Evolutionary conservation across 371 early-diverging fungal genomes (phyloP).

Genomic region (Saksenaea oblongispora): DNA sequence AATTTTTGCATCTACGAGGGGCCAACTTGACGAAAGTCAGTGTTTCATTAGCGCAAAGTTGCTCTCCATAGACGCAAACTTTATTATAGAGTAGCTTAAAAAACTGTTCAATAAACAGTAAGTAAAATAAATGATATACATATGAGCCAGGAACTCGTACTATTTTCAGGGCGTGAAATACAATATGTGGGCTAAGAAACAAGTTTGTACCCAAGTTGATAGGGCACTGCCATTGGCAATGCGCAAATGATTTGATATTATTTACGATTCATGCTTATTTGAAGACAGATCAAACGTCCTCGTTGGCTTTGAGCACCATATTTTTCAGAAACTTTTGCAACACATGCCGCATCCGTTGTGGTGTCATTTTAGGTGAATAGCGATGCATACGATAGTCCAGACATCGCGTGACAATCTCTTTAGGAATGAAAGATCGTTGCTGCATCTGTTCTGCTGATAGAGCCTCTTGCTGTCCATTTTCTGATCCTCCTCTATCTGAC

Average conservation of each 20-base stretch:
- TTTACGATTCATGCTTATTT: not conserved
- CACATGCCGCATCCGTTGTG: slow-evolving; percentile 49
- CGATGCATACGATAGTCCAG: slow-evolving; percentile 44
- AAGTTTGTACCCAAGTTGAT: too few species aligned
- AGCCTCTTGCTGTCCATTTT: slow-evolving; percentile 9
- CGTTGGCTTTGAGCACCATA: slow-evolving; percentile 48
- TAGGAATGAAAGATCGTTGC: slow-evolving; percentile 31
- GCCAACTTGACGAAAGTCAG: too few species aligned
- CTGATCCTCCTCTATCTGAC: slow-evolving; percentile 2
- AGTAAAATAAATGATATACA: too few species aligned
- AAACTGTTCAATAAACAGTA: too few species aligned
- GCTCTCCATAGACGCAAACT: too few species aligned
- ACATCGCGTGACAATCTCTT: slow-evolving; percentile 46
- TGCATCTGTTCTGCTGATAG: slow-evolving; percentile 11
- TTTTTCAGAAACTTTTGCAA: slow-evolving; percentile 49
- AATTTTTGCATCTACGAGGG: too few species aligned
- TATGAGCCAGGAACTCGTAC: too few species aligned
- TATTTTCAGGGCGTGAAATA: too few species aligned
- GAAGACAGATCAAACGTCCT: slow-evolving; percentile 22
- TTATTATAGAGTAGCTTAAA: too few species aligned
- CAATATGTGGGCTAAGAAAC: too few species aligned
- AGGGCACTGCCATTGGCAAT: not conserved
- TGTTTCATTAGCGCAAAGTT: too few species aligned
- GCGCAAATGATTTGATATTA: not conserved
- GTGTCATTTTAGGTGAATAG: slow-evolving; percentile 50